Evolutionary conservation across 495 filamentous ascomycete genomes (phyloP), one percentile per base, ranked within the genome.

Genomic region (Hypoxylon subgilvum): DNA sequence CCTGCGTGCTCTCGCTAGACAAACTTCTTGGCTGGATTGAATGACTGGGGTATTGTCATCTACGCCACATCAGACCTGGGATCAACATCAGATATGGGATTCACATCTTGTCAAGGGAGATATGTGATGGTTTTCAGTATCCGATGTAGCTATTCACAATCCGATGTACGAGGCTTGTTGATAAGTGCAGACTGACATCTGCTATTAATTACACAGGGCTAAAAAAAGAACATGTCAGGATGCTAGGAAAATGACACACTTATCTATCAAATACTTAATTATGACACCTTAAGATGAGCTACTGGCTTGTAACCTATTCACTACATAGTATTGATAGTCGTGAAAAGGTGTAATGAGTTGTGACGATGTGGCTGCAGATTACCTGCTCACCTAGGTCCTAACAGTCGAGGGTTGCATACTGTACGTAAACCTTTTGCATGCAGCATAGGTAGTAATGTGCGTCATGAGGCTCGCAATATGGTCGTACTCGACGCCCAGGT

Each of bases 1-100:
- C 45, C 31, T 41, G 53, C 61, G 48, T 54, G 54, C 49, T 36
- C 31, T 59, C 44, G 35, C 44, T n/a, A 34, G 34, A 54, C 31
- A 45, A 36, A 10, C 43, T 39, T n/a, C 53, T 58, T 54, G 41
- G 52, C 52, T 38, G 31, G 21, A 9, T 12, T 57, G 41, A 28
- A 16, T 63, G 42, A 46, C 59, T 42, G 28, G 59, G 48, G 38
- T 34, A 38, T 38, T 35, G 30, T 41, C 31, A 23, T 43, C n/a
- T 31, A 31, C 13, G 25, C 44, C 9, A 41, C 35, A 38, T 47
- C 17, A 6, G 14, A 47, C 17, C 39, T 47, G 19, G 25, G 41
- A 52, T n/a, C n/a, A 12, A 5, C 21, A 41, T 40, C 18, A 46
- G 32, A 38, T 4, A n/a, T 46, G 17, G 22, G 6, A 32, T 57